Conservation (phyloP, 169 alveolate species). For the Plasmodium fragile region DNA sequence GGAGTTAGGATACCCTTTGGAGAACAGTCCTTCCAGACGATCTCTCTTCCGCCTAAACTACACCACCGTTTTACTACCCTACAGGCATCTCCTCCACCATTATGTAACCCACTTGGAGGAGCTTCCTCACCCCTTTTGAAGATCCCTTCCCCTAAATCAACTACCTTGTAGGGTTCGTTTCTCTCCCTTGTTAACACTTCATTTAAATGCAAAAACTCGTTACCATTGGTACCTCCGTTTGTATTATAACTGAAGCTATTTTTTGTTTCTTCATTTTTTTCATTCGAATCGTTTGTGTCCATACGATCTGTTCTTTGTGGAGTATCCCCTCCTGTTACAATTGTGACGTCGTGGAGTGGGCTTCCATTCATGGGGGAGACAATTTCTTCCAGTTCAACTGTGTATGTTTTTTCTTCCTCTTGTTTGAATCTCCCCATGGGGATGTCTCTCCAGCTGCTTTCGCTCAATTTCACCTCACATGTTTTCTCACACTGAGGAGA, state of each 20-base stretch:
- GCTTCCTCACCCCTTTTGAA: background rate
- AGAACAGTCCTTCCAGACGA: background rate
- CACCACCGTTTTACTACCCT: background rate
- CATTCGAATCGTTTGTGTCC: background rate
- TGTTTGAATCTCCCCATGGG: background rate
- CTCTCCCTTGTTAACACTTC: background rate
- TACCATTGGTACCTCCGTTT: background rate
- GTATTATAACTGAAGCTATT: background rate
- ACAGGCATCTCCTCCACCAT: background rate
- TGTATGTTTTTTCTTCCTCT: background rate
- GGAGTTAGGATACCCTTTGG: background rate
- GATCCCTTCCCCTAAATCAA: background rate
- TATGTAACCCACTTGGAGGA: background rate
- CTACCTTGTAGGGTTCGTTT: background rate
- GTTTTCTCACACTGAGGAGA: background rate
- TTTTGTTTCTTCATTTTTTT: background rate
- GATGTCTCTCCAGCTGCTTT: background rate
- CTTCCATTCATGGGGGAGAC: background rate
- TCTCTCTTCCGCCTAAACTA: background rate
- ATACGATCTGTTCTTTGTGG: background rate
- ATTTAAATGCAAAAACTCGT: background rate
- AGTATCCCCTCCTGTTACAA: background rate
- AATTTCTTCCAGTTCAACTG: background rate
- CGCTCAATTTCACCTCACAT: background rate
- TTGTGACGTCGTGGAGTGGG: background rate